phyloP scores from a whole-genome alignment of 306 rosid genomes.

The Acacia crassicarpa region DNA sequence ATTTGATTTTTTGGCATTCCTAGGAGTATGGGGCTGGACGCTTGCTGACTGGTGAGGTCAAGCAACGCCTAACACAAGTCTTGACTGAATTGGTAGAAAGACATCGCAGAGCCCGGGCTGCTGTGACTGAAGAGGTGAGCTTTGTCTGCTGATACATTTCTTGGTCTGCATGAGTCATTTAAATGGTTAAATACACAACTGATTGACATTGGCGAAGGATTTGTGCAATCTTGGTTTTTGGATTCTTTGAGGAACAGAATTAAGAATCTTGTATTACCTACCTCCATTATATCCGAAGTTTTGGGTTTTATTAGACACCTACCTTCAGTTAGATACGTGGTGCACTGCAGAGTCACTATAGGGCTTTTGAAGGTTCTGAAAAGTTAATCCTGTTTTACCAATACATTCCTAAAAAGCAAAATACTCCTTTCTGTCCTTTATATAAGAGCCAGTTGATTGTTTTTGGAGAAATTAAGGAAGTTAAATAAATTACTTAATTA shows the following conservation, averaged over 20 bases:
- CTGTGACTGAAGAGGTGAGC: constrained; percentile 87
- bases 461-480: too few relatives aligned
- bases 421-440: too few relatives aligned
- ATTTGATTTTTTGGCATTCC: constrained; percentile 18
- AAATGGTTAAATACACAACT: background rate
- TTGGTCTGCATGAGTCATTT: background rate
- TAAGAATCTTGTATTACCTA: background rate
- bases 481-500: too few relatives aligned
- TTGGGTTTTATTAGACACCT: background rate
- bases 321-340: background rate
- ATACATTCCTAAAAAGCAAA: background rate
- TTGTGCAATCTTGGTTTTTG: background rate
- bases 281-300: background rate
- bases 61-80: constrained; percentile 66
- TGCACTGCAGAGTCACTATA: background rate
- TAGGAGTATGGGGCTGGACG: constrained; percentile 91
- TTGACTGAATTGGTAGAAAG: constrained; percentile 84
- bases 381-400: background rate
- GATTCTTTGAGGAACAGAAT: background rate
- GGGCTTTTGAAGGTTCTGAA: background rate
- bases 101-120: constrained; percentile 82
- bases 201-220: background rate
- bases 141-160: constrained; percentile 21
- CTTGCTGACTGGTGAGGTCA: constrained; percentile 95
- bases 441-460: too few relatives aligned